Conservation (phyloP, 768 basidiomycete genomes). For the Amanita rubescens region DNA sequence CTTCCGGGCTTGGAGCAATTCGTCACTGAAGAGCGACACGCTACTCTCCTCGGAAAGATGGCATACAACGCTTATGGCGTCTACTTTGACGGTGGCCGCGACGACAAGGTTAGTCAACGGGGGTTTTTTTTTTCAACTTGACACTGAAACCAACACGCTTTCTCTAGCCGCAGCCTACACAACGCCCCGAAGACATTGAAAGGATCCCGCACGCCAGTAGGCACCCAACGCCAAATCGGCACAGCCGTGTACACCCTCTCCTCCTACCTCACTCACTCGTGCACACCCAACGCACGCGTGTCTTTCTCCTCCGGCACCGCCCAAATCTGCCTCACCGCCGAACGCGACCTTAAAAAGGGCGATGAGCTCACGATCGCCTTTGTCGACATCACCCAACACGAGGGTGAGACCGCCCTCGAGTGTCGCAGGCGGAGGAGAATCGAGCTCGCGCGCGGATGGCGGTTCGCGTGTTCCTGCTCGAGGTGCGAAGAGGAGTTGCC, state of each 20-base stretch:
- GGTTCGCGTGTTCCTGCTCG: constrained; percentile 67
- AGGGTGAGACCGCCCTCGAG: constrained; percentile 44
- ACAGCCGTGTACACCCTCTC: constrained; percentile 71
- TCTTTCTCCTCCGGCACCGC: constrained; percentile 60
- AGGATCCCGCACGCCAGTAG: constrained; percentile 70
- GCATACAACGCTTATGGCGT: constrained; percentile 75
- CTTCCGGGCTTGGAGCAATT: constrained; percentile 70
- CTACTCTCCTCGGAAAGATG: constrained; percentile 60
- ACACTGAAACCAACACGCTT: not conserved
- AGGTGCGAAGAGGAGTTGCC: constrained; percentile 50
- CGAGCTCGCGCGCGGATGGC: constrained; percentile 78
- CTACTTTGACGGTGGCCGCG: constrained; percentile 54
- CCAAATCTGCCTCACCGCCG: constrained; percentile 65
- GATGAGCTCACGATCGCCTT: constrained; percentile 73
- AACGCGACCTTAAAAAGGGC: constrained; percentile 59
- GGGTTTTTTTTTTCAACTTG: constrained; percentile 5
- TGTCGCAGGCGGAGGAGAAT: constrained; percentile 58
- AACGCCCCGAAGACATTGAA: constrained; percentile 64
- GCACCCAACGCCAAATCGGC: constrained; percentile 71
- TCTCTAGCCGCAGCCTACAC: constrained; percentile 40
- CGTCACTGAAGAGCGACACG: constrained; percentile 55
- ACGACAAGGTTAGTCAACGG: constrained; percentile 64
- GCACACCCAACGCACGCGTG: constrained; percentile 58
- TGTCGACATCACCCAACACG: constrained; percentile 56
- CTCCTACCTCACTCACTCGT: constrained; percentile 73